Conservation (phyloP, 1,284 basidiomycete genomes). For the Cystobasidium sp. region DNA sequence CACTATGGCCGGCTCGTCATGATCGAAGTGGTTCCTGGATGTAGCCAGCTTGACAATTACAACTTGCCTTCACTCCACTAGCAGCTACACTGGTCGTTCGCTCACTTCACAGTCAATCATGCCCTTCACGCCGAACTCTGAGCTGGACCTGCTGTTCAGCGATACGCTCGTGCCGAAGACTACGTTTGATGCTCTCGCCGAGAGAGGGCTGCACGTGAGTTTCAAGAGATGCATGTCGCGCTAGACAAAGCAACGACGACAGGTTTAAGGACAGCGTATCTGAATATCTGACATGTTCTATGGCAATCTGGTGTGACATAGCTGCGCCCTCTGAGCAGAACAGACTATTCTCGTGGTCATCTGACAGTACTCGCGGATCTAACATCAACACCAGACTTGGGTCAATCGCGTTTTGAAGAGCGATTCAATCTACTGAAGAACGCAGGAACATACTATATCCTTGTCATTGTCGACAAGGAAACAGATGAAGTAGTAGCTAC, state of each 20-base stretch:
- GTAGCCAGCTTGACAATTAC: no score
- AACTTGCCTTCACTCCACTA: conserved; percentile 2
- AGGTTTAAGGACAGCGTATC: neutral
- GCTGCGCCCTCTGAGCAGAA: conserved; percentile 85
- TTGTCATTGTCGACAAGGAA: conserved; percentile 77
- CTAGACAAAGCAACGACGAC: neutral
- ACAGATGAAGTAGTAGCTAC: conserved; percentile 81
- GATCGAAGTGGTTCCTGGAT: no score
- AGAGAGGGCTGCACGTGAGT: conserved; percentile 30
- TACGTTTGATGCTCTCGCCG: conserved; percentile 13
- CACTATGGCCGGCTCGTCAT: no score
- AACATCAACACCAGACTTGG: conserved; percentile 75
- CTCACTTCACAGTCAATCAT: neutral
- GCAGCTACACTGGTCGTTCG: neutral
- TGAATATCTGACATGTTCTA: neutral
- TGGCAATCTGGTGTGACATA: conserved; percentile 55
- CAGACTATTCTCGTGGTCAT: conserved; percentile 83
- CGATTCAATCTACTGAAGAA: conserved; percentile 67
- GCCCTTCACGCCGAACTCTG: conserved; percentile 26
- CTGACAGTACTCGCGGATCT: conserved; percentile 80
- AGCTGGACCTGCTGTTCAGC: conserved; percentile 42
- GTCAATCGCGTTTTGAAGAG: conserved; percentile 68
- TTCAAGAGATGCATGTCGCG: neutral
- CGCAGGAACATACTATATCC: conserved; percentile 72
- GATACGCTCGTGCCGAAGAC: conserved; percentile 26